Evolutionary conservation across 116 monocot species (phyloP), one percentile per base, ranked within the genome.

Genomic region (Dioscorea cayenensis): DNA sequence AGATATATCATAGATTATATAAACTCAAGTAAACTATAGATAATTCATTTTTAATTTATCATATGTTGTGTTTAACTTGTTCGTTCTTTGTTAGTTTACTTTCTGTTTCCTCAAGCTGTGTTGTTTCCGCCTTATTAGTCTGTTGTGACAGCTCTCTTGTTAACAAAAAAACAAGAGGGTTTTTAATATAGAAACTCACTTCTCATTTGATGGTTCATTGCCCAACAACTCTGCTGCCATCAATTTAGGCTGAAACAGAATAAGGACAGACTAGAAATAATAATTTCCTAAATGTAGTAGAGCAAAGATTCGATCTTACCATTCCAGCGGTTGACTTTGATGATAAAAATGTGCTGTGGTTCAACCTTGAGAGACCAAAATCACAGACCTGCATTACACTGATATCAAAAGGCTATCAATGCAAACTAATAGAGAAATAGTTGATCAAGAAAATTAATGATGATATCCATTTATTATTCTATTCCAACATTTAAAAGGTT

Each of bases 141-240:
- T 36, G 60, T n/a, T 38, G 25, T 25, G 25, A 25, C 25, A 25
- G 1, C 25, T 25, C 25, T 25, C 25, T 25, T 25, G 25, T 25
- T 1, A 25, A 25, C 25, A 25, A 25, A 25, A 25, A 25, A 25
- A 25, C 25, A 25, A 25, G 25, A 25, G 25, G 25, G 25, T 25
- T 25, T 25, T 25, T 25, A 25, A 25, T 25, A 25, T 25, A 4
- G 28, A 51, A 70, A 82, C 87, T 87, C 77, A 99, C 99, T 99
- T 99, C 66, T 99, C 99, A 79, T 99, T 94, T 62, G 99, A 99
- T 55, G 83, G 86, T 75, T 99, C 99, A 73, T 99, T 99, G n/a
- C 99, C 87, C 60, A 99, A 77, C 66, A 99, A 91, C 73, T 99
- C 99, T 27, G 99, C 91, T 67, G 99, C 99, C 99, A 99, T 99